phyloP scores from a whole-genome alignment of 306 rosid species.

The Fragaria ananassa region DNA sequence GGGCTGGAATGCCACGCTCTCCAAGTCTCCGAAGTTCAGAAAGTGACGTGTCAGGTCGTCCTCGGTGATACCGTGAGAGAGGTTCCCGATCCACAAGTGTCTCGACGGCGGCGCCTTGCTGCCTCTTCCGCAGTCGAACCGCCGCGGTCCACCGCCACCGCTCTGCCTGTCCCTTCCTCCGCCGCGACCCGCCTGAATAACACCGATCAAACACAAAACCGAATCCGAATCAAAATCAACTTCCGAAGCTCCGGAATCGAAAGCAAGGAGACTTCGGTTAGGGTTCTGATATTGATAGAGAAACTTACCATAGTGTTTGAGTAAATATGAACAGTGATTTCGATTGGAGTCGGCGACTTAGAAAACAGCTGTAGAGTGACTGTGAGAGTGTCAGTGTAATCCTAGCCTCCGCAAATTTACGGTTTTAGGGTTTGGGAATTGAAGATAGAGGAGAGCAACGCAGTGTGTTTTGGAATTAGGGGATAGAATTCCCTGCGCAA shows the following conservation, averaged over 20 bases:
- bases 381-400: not conserved
- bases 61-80: conserved; percentile 57
- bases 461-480: not conserved
- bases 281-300: not conserved
- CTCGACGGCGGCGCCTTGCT: conserved; percentile 64
- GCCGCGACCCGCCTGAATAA: conserved; percentile 27
- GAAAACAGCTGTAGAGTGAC: not conserved
- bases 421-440: conserved; percentile 6
- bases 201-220: not conserved
- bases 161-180: conserved; percentile 36
- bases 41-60: conserved; percentile 66
- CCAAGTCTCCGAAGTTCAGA: conserved; percentile 65
- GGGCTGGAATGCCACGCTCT: conserved; percentile 75
- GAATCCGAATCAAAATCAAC: not conserved
- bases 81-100: conserved; percentile 89
- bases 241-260: not conserved
- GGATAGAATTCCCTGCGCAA: not conserved
- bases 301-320: not conserved
- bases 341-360: too few relatives aligned
- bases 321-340: not conserved
- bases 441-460: not conserved
- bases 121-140: conserved; percentile 34
- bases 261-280: not conserved
- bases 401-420: not conserved
- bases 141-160: conserved; percentile 15